Evolutionary conservation across 148 eudicot genomes (phyloP), one percentile per base, ranked within the genome.

Genomic region (Amaranthus palmeri): DNA sequence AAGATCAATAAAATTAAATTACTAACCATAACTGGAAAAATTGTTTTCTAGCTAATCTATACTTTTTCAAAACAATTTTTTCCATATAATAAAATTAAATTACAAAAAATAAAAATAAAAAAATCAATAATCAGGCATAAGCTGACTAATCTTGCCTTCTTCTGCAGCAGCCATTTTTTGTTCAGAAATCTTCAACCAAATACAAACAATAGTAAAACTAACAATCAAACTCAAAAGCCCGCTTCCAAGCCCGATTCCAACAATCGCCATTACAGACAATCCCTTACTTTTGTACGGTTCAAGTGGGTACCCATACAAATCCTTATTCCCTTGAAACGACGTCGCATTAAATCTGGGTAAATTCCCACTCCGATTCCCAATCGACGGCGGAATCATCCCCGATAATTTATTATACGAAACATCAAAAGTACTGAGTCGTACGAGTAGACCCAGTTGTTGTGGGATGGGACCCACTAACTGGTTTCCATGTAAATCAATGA

Each of bases 181-280:
- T 55, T 90, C 92, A 10, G 86, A 78, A 7, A 81, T 76, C 77
- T 83, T 88, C 78, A 90, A 74, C 96, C 96, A 90, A 17, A 90
- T 65, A 76, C 96, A 90, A 17, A 90, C 96, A 1, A 81, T 88
- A 0, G 82, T 75, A 45, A 87, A 90, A 54, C 96, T 90, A 36
- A 90, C 74, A 8, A 87, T 72, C 72, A 90, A 70, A 36, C 96
- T 90, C 55, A 90, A 41, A n/a, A 90, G 69, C 60, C 96, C 96
- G 53, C 96, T 90, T 2, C 90, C 96, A 36, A 90, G 74, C 41
- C 96, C 96, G 61, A 90, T 90, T 65, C 86, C 85, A 3, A 90
- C 96, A 67, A 90, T 90, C 4, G 84, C 88, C 64, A 81, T n/a
- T 0, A 87, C 76, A 3, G 92, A 83, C 6, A 90, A 9, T 64